Evolutionary conservation across 306 rosid species (phyloP), one percentile per base, ranked within the genome.

Genomic region (Lathyrus oleraceus): DNA sequence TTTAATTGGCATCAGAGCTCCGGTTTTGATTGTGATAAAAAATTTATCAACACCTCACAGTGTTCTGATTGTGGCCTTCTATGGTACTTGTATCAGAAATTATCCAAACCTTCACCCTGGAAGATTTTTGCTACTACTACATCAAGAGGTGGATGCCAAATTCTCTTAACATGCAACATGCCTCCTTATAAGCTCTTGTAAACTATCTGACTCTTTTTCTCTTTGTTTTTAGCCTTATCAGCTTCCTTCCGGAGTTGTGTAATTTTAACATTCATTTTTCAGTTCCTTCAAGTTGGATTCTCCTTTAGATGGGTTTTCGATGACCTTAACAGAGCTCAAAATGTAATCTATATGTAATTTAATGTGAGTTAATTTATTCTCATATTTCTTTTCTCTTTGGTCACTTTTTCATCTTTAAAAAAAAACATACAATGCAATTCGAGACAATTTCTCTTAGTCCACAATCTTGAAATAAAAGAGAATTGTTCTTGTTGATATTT

Each of bases 121-220:
- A 91, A n/a, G 95, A 88, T 76, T 88, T 88, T 76, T 88, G 95
- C 78, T 88, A 88, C 82, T 88, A 88, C 86, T 88, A 88, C 64
- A 78, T 88, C 69, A 86, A 82, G 72, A 88, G 95, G 95, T 88
- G 58, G 32, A 67, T 65, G 54, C 40, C 47, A 30, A 35, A 6
- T 69, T 40, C 47, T 68, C 32, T 23, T 42, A 45, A 56, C 59
- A 65, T 43, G 38, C 53, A 43, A 36, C 20, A 43, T 52, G 17
- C 14, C 60, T 65, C 48, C 64, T 51, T 27, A 44, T 43, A 47
- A 53, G 16, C 70, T 40, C 60, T 54, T 72, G 56, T 73, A 14
- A 38, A 39, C 47, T 67, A 48, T 45, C 78, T 83, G 40, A 79
- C 74, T 3, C 2, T 25, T 19, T 58, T 77, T 17, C 30, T 1